Evolutionary conservation across 2,329 filamentous ascomycete genomes (phyloP).

Genomic region (Coniochaeta sp.): DNA sequence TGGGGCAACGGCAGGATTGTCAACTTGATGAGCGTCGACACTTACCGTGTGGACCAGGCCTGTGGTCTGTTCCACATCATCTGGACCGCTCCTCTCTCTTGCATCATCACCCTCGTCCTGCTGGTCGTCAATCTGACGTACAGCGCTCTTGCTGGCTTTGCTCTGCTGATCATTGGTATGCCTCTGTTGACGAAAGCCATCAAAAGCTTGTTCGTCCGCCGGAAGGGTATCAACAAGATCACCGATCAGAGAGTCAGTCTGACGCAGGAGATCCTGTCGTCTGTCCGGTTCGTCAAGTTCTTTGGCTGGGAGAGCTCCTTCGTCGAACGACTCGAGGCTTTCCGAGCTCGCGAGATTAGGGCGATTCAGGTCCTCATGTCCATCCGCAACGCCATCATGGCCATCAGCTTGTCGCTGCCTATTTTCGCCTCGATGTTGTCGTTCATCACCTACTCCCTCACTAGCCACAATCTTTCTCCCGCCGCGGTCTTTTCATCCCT

Average conservation of each 20-base stretch:
- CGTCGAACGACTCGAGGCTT: slow-evolving; percentile 64
- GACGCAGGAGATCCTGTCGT: slow-evolving; percentile 86
- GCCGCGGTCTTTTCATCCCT: slow-evolving; percentile 87
- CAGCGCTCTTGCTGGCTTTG: slow-evolving; percentile 84
- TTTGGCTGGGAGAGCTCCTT: slow-evolving; percentile 94
- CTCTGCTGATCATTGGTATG: slow-evolving; percentile 68
- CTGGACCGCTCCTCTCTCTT: slow-evolving; percentile 78
- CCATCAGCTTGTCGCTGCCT: slow-evolving; percentile 76
- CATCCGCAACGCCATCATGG: slow-evolving; percentile 79
- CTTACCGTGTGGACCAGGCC: slow-evolving; percentile 84
- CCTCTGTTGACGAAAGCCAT: slow-evolving; percentile 73
- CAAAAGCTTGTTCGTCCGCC: slow-evolving; percentile 64
- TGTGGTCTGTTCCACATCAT: slow-evolving; percentile 83
- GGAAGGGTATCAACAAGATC: slow-evolving; percentile 81
- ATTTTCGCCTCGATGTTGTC: slow-evolving; percentile 93
- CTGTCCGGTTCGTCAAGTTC: slow-evolving; percentile 90
- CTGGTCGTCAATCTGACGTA: slow-evolving; percentile 84
- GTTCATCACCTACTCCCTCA: slow-evolving; percentile 73
- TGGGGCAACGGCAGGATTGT: slow-evolving; percentile 92
- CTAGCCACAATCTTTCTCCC: slow-evolving; percentile 61
- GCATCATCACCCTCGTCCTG: slow-evolving; percentile 70
- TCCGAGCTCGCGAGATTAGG: slow-evolving; percentile 69
- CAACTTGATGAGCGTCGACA: slow-evolving; percentile 92
- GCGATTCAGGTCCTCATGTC: slow-evolving; percentile 79
- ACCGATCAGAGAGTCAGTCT: slow-evolving; percentile 88